Evolutionary conservation across 2,329 filamentous ascomycete species (phyloP).

Genomic region (Tolypocladium endophyticum): DNA sequence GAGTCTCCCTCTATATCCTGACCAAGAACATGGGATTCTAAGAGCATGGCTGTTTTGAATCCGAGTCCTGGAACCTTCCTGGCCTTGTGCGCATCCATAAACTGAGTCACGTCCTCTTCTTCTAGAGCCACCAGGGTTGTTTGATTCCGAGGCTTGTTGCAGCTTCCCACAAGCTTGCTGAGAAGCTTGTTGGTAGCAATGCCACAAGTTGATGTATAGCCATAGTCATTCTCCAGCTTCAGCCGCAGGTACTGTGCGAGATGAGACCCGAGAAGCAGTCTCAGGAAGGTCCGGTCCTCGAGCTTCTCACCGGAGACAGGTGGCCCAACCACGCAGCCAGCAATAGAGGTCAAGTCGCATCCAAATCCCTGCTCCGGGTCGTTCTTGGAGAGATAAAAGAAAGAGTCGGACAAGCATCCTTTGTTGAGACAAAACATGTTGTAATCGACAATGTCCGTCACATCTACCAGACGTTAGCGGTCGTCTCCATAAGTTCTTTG

Average conservation of each 20-base stretch:
- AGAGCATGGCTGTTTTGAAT: constrained; percentile 44
- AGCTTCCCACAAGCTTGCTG: constrained; percentile 72
- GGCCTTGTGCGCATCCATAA: constrained; percentile 67
- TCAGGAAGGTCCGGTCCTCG: constrained; percentile 35
- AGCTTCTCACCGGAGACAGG: constrained; percentile 12
- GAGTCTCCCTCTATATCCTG: constrained; percentile 20
- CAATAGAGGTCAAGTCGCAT: constrained; percentile 61
- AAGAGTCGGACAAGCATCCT: constrained; percentile 54
- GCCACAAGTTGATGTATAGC: constrained; percentile 81
- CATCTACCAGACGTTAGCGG: constrained; percentile 42
- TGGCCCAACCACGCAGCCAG: constrained; percentile 44
- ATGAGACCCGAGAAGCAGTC: constrained; percentile 70
- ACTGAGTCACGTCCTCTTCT: constrained; percentile 44
- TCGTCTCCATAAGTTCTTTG: too few relatives aligned
- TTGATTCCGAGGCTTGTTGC: constrained; percentile 80
- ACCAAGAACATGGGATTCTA: constrained; percentile 44
- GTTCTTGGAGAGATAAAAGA: constrained; percentile 63
- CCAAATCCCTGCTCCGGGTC: constrained; percentile 73
- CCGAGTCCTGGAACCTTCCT: constrained; percentile 80
- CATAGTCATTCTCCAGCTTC: constrained; percentile 62
- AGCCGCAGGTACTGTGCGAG: constrained; percentile 64
- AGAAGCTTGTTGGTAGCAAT: constrained; percentile 81
- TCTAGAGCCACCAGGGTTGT: constrained; percentile 69
- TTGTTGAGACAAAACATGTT: constrained; percentile 63
- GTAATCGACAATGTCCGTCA: constrained; percentile 77